Percentiles rank a stretch among this genome's conserved stretches.
Evolutionary conservation across 129 eudicot species (phyloP).

Genomic region (Solidago caesia): DNA sequence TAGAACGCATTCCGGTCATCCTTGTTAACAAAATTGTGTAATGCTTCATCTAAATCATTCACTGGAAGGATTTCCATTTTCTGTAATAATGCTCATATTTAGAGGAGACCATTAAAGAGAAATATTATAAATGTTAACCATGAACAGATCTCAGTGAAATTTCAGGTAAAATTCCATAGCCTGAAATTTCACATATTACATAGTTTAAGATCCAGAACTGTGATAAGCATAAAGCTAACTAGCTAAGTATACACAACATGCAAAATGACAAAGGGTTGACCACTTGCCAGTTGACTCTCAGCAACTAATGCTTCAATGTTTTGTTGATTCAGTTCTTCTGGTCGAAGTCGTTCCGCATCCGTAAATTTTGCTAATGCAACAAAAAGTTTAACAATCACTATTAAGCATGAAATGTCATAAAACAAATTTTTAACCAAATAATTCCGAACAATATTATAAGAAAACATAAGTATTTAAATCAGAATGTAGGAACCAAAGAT

Average conservation of each 20-base stretch:
- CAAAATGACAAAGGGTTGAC: slow-evolving; percentile 23
- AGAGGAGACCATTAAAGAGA: not conserved
- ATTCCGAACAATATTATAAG: no score
- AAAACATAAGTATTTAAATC: not conserved
- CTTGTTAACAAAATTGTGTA: slow-evolving; percentile 89
- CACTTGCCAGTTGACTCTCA: slow-evolving; percentile 86
- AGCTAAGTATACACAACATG: not conserved
- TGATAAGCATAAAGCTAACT: not conserved
- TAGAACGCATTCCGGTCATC: slow-evolving; percentile 89
- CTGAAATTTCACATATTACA: not conserved
- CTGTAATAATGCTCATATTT: slow-evolving; percentile 37
- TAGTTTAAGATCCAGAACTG: not conserved
- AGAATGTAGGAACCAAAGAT: slow-evolving; percentile 5
- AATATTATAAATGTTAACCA: not conserved
- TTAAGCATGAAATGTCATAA: slow-evolving; percentile 13
- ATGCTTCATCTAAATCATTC: slow-evolving; percentile 90
- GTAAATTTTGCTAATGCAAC: slow-evolving; percentile 53
- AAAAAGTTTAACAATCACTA: slow-evolving; percentile 23
- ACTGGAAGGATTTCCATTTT: slow-evolving; percentile 99
- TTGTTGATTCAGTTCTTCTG: slow-evolving; percentile 97
- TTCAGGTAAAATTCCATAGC: not conserved
- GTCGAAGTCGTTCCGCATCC: slow-evolving; percentile 79
- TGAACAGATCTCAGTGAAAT: no score
- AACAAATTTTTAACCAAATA: not conserved
- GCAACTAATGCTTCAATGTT: slow-evolving; percentile 98